Evolutionary conservation across 2,329 filamentous ascomycete genomes (phyloP).

Genomic region (Exophiala lecanii-corni): DNA sequence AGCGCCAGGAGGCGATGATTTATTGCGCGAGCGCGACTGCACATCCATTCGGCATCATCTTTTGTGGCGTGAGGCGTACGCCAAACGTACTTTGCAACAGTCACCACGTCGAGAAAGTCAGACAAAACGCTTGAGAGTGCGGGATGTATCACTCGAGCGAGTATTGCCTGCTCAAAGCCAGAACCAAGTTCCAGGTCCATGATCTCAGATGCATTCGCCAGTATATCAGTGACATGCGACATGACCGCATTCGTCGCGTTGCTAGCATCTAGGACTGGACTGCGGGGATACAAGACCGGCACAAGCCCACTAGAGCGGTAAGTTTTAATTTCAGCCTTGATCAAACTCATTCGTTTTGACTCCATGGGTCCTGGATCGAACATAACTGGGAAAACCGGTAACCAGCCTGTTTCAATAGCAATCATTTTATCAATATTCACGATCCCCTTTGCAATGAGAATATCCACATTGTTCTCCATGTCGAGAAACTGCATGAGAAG

Average conservation of each 20-base stretch:
- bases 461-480: constrained; percentile 1
- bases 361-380: constrained; percentile 10
- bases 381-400: constrained; percentile 7
- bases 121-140: background rate
- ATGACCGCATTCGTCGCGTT: constrained; percentile 4
- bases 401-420: constrained; percentile 9
- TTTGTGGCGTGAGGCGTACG: constrained; percentile 8
- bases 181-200: constrained; percentile 8
- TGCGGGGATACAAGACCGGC: background rate
- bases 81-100: constrained; percentile 13
- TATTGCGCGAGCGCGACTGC: constrained; percentile 8
- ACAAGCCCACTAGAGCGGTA: background rate
- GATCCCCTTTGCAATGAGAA: constrained; percentile 3
- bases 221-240: constrained; percentile 6
- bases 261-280: constrained; percentile 3
- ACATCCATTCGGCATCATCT: constrained; percentile 13
- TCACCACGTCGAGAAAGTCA: constrained; percentile 12
- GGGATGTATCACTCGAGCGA: constrained; percentile 1
- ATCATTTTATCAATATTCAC: constrained; percentile 9
- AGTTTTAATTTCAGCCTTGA: constrained; percentile 3
- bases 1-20: constrained; percentile 5
- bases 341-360: background rate
- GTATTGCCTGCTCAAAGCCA: constrained; percentile 6
- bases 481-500: constrained; percentile 1
- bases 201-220: constrained; percentile 4